Evolutionary conservation across 2,329 filamentous ascomycete species (phyloP).

Genomic region (Thelonectria blattea): DNA sequence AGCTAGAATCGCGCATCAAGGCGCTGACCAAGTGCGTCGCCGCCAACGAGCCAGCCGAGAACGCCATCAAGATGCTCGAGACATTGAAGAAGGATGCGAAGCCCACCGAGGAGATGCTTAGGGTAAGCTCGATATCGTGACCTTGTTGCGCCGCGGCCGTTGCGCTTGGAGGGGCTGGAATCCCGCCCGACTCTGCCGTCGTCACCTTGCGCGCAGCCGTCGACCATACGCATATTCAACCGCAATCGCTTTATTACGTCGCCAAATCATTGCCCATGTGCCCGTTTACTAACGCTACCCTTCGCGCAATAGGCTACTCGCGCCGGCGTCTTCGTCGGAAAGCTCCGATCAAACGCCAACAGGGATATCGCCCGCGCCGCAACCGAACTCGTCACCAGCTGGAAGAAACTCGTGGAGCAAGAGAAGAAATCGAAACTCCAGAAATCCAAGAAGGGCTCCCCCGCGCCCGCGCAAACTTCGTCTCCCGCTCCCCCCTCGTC

Average conservation of each 20-base stretch:
- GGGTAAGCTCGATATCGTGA: slow-evolving; percentile 57
- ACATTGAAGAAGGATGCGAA: slow-evolving; percentile 80
- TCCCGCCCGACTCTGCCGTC: not conserved
- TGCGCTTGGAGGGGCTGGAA: slow-evolving; percentile 1
- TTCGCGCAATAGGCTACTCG: slow-evolving; percentile 69
- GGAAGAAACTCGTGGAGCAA: slow-evolving; percentile 78
- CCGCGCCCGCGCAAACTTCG: slow-evolving; percentile 55
- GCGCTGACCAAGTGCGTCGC: slow-evolving; percentile 79
- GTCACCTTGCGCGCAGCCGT: not conserved
- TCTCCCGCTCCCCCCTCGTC: slow-evolving; percentile 59
- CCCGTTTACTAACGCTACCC: slow-evolving; percentile 18
- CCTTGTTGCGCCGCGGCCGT: not conserved
- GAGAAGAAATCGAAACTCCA: slow-evolving; percentile 60
- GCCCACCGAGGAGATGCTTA: slow-evolving; percentile 87
- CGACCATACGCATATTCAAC: not conserved
- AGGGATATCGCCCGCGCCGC: slow-evolving; percentile 81
- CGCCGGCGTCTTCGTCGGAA: slow-evolving; percentile 88
- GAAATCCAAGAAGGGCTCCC: slow-evolving; percentile 49
- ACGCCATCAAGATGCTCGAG: slow-evolving; percentile 75
- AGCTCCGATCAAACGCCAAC: slow-evolving; percentile 76
- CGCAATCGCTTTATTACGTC: not conserved
- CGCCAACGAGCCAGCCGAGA: slow-evolving; percentile 75
- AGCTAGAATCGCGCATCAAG: slow-evolving; percentile 78
- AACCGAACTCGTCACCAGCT: slow-evolving; percentile 83
- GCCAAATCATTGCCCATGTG: not conserved